Conservation (phyloP, 305 asterid genomes). For the Fraxinus sp. region DNA sequence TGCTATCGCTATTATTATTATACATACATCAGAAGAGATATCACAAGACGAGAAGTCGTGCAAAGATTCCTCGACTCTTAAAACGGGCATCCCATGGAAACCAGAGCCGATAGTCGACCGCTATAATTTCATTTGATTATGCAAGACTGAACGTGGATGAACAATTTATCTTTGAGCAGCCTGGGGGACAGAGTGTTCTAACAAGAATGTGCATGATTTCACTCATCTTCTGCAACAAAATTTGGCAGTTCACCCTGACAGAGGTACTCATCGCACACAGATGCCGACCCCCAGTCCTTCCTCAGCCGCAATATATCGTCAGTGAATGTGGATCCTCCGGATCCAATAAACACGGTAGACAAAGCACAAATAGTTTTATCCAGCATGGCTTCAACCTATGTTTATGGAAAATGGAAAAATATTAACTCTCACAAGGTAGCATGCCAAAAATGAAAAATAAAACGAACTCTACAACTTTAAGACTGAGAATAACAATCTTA, state of each 20-base stretch:
- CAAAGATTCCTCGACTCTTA: slow-evolving; percentile 13
- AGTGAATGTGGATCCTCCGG: slow-evolving; percentile 96
- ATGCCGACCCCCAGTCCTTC: slow-evolving; percentile 85
- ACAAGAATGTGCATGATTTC: slow-evolving; percentile 23
- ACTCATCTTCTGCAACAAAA: slow-evolving; percentile 74
- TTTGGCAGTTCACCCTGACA: slow-evolving; percentile 80
- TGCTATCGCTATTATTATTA: slow-evolving; percentile 24
- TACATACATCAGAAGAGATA: slow-evolving; percentile 21
- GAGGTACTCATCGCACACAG: slow-evolving; percentile 77
- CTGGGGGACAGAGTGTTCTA: slow-evolving; percentile 19
- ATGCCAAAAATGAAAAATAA: background rate
- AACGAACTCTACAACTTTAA: background rate
- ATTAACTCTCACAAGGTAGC: background rate
- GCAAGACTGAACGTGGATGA: slow-evolving; percentile 12
- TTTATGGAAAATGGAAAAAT: too few species aligned
- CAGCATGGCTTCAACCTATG: slow-evolving; percentile 94
- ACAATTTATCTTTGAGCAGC: slow-evolving; percentile 10
- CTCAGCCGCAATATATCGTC: slow-evolving; percentile 90
- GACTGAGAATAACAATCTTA: background rate
- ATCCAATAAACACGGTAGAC: slow-evolving; percentile 79
- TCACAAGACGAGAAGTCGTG: slow-evolving; percentile 15
- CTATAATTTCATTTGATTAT: slow-evolving; percentile 7
- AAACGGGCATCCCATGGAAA: slow-evolving; percentile 9
- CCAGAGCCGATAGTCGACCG: background rate
- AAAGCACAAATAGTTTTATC: slow-evolving; percentile 94